Percentiles rank a stretch among this genome's conserved stretches.
phyloP scores from a whole-genome alignment of 2,329 filamentous ascomycete genomes.

The Penicillium brevicompactum region DNA sequence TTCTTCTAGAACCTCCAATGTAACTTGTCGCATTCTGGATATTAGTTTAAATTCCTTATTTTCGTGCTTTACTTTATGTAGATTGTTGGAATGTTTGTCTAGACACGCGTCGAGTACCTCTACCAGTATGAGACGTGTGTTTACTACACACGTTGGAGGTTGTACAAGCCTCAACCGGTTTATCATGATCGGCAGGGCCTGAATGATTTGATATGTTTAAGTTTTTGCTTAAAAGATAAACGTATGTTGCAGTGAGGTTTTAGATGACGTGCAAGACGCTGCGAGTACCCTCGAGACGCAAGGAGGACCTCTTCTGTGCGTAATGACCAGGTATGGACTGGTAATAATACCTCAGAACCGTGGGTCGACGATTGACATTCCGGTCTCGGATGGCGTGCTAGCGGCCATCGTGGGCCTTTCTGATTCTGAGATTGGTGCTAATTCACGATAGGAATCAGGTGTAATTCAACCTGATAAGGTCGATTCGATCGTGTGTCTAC shows the following conservation, averaged over 20 bases:
- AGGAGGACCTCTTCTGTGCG: slow-evolving; percentile 4
- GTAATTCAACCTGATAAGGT: not conserved
- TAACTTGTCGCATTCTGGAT: not conserved
- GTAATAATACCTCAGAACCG: slow-evolving; percentile 12
- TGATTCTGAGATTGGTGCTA: slow-evolving; percentile 11
- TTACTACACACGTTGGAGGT: not conserved
- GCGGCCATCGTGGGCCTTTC: slow-evolving; percentile 17
- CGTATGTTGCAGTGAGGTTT: slow-evolving; percentile 1
- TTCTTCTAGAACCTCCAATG: not conserved
- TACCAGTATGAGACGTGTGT: not conserved
- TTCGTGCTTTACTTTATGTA: too few relatives aligned
- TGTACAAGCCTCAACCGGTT: slow-evolving; percentile 6
- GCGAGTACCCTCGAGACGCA: slow-evolving; percentile 13
- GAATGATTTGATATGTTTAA: not conserved
- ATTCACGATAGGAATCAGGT: not conserved
- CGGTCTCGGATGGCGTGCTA: slow-evolving; percentile 25
- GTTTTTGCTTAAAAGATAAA: not conserved
- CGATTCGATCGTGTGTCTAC: not conserved
- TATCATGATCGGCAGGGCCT: slow-evolving; percentile 13
- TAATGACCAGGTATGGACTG: not conserved
- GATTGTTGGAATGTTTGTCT: not conserved
- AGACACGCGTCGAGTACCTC: not conserved
- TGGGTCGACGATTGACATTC: slow-evolving; percentile 25
- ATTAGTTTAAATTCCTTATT: too few relatives aligned
- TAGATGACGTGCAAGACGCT: slow-evolving; percentile 18